Conservation (phyloP, 1,139 yeast genomes). For the Blastobotrys capitulatus region DNA sequence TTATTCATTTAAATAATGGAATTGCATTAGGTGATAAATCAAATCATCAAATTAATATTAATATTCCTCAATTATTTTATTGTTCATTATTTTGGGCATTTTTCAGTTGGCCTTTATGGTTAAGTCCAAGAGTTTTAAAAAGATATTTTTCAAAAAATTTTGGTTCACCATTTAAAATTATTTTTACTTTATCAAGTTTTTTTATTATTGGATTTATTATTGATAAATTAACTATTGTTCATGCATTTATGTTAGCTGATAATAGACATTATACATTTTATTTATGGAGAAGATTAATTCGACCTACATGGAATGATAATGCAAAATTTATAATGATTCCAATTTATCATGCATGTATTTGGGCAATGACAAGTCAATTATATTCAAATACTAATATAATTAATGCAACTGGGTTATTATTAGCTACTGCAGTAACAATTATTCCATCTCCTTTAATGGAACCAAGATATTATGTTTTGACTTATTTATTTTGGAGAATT, state of each 20-base stretch:
- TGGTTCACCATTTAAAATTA: conserved; percentile 21
- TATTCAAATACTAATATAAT: conserved; percentile 11
- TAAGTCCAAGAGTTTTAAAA: conserved; percentile 18
- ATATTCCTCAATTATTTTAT: conserved; percentile 77
- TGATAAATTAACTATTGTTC: conserved; percentile 62
- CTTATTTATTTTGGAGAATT: conserved; percentile 65
- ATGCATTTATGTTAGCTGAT: conserved; percentile 89
- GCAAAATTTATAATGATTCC: conserved; percentile 46
- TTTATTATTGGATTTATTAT: conserved; percentile 45
- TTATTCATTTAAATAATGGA: conserved; percentile 64
- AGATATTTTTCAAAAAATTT: conserved; percentile 31
- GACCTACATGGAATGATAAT: conserved; percentile 20
- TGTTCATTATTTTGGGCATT: conserved; percentile 57
- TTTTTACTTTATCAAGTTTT: conserved; percentile 24
- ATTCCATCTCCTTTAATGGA: conserved; percentile 90
- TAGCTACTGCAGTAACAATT: conserved; percentile 54
- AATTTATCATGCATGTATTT: conserved; percentile 64
- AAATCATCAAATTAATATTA: conserved; percentile 69
- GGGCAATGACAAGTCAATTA: conserved; percentile 32
- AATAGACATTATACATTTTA: conserved; percentile 92
- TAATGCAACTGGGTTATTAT: conserved; percentile 37
- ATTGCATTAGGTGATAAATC: conserved; percentile 83
- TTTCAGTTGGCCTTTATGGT: conserved; percentile 56
- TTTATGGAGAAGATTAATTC: conserved; percentile 54
- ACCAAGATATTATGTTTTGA: conserved; percentile 85